Base-by-base conservation (phyloP, 2,329 filamentous ascomycete genomes). In the Endoconidiophora laricicola region DNA sequence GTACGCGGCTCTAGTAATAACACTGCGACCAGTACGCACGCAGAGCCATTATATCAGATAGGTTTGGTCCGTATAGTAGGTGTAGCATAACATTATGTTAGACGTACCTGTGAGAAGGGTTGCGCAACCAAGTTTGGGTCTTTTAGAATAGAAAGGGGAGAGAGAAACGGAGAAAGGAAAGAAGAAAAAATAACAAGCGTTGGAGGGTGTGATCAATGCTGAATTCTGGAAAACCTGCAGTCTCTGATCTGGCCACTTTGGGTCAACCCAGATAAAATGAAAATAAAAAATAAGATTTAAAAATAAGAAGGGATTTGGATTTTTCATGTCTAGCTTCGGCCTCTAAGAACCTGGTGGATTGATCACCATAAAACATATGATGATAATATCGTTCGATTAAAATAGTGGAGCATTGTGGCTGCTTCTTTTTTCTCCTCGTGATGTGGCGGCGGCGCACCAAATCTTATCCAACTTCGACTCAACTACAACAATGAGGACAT, bases 401-500 rank as follows among this genome's bases (percentile, higher is more conserved):
- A 33, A 33, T 33, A 33, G 29, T 33, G 29, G 29, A 12, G 29
- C 29, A 2, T 33, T 33, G 29, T 33, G 29, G 29, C 29, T 33
- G 6, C 29, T 33, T 33, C 26, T 33, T 33, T 12, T 18, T 18
- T 18, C 16, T 18, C 16, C 26, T 9, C 29, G 6, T 12, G 12
- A 12, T 33, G 29, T 33, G 29, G 29, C 29, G 29, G 7, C 16
- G 2, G 16, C 16, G 16, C 16, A 18, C 29, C 29, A 33, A 12
- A 10, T 33, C 29, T 33, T 12, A 12, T 33, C 9, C 29, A 33
- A 10, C 16, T 43, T 42, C 36, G 39, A 29, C 33, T 18, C 23
- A 54, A 58, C n/a, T 43, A 20, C 16, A 43, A 26, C 42, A 12
- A 24, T 37, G 7, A 6, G 6, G n/a, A 6, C n/a, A 14, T 6